These are phyloP conservation scores for Chloris gayana DNA, from an alignment of 176 grass and related monocot species.

Conservation along the genomic window DNA sequence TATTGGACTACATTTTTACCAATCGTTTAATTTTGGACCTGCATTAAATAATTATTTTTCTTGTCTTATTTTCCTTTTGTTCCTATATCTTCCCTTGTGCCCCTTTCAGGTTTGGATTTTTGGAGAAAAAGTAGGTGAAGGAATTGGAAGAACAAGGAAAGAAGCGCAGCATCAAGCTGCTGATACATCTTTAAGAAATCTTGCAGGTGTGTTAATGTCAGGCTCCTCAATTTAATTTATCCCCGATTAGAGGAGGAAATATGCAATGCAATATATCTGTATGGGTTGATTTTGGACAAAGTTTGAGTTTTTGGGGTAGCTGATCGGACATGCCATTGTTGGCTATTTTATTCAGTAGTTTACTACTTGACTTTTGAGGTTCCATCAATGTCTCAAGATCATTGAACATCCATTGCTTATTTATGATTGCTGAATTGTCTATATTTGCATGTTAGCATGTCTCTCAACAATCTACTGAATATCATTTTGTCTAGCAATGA, in stretches of 20 bases:
- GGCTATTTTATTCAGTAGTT: slow-evolving; percentile 1
- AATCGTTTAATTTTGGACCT: neutral
- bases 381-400: neutral
- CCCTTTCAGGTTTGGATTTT: slow-evolving; percentile 84
- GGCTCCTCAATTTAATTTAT: slow-evolving; percentile 18
- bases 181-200: slow-evolving; percentile 68
- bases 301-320: neutral
- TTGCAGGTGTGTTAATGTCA: slow-evolving; percentile 57
- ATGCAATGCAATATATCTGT: slow-evolving; percentile 2
- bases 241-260: slow-evolving; percentile 10
- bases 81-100: slow-evolving; percentile 34
- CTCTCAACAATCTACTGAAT: neutral
- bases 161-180: slow-evolving; percentile 71
- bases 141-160: slow-evolving; percentile 84
- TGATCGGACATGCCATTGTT: neutral
- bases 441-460: slow-evolving; percentile 15
- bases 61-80: neutral
- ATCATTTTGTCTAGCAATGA: neutral
- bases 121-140: slow-evolving; percentile 88
- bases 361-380: slow-evolving; percentile 17
- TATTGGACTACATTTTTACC: neutral
- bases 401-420: neutral
- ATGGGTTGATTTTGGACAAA: slow-evolving; percentile 2
- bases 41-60: slow-evolving; percentile 19
- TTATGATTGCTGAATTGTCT: slow-evolving; percentile 7